phyloP scores from a whole-genome alignment of 163 green algal genomes.

The Scenedesmus sp. region DNA sequence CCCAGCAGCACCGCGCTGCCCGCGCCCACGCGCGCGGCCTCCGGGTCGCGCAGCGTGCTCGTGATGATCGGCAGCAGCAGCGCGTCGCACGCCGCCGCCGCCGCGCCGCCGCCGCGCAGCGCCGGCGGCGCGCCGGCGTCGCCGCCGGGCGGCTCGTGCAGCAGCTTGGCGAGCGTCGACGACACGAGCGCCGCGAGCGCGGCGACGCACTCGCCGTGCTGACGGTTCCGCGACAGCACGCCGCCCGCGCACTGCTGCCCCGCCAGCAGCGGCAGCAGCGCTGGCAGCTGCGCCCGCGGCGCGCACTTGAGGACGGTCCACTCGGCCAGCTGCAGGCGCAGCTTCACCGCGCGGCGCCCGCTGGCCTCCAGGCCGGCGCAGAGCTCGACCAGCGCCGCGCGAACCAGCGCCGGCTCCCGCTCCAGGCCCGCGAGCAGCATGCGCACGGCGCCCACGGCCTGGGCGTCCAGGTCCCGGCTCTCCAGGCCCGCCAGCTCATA shows the following conservation, averaged over 20 bases:
- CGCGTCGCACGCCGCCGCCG: slow-evolving; percentile 9
- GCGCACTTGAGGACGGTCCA: slow-evolving; percentile 36
- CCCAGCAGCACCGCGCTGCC: slow-evolving; percentile 39
- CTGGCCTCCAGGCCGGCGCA: not conserved
- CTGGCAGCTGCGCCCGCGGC: slow-evolving; percentile 5
- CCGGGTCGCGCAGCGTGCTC: slow-evolving; percentile 20
- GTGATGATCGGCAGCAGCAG: slow-evolving; percentile 6
- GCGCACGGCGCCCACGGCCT: no score
- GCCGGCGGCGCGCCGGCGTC: no score
- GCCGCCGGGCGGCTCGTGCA: slow-evolving; percentile 4
- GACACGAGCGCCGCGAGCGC: slow-evolving; percentile 1
- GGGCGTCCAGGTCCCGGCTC: no score
- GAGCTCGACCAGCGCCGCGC: no score
- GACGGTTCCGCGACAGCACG: not conserved
- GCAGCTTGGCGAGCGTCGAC: slow-evolving; percentile 14
- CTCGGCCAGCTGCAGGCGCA: slow-evolving; percentile 32
- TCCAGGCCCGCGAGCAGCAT: no score
- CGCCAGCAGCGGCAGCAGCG: not conserved
- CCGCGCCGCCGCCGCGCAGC: no score
- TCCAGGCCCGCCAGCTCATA: no score
- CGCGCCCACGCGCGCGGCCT: slow-evolving; percentile 44
- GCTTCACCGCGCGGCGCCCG: not conserved
- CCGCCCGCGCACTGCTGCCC: no score
- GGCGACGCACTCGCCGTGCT: not conserved
- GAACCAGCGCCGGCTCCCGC: no score